Evolutionary conservation across 1,139 yeast species (phyloP).

Genomic region (Hyphopichia fennica): DNA sequence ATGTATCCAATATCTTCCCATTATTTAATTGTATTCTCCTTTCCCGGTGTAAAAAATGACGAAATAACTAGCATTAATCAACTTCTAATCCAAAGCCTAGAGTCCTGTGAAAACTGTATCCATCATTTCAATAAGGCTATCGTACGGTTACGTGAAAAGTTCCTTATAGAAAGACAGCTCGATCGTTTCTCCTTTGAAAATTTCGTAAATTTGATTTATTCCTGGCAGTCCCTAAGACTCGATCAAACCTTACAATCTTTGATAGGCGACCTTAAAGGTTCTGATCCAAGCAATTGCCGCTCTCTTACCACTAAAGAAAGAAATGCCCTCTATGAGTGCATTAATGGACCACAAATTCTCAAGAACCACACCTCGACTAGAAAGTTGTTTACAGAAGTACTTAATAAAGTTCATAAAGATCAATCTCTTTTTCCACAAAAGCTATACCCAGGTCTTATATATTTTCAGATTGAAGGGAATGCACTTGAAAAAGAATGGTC

Average conservation of each 20-base stretch:
- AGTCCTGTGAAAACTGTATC: slow-evolving; percentile 53
- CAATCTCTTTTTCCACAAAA: slow-evolving; percentile 9
- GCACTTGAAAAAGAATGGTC: slow-evolving; percentile 50
- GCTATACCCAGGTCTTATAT: slow-evolving; percentile 51
- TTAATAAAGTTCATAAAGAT: slow-evolving; percentile 7
- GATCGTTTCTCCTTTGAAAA: slow-evolving; percentile 47
- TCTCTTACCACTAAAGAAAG: slow-evolving; percentile 1
- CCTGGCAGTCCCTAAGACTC: slow-evolving; percentile 47
- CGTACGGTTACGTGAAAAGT: slow-evolving; percentile 49
- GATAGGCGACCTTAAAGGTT: background rate
- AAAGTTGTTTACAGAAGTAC: slow-evolving; percentile 21
- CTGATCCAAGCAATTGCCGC: too few species aligned
- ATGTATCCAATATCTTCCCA: slow-evolving; percentile 52
- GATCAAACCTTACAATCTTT: slow-evolving; percentile 14
- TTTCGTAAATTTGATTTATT: slow-evolving; percentile 49
- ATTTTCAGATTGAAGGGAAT: slow-evolving; percentile 54
- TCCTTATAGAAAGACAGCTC: slow-evolving; percentile 51
- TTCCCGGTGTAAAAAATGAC: slow-evolving; percentile 39
- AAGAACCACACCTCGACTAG: slow-evolving; percentile 34
- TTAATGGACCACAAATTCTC: slow-evolving; percentile 51
- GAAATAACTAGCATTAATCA: slow-evolving; percentile 45
- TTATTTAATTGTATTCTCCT: slow-evolving; percentile 58
- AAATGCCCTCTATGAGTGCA: slow-evolving; percentile 42
- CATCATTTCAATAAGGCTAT: slow-evolving; percentile 52
- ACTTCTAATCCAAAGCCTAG: slow-evolving; percentile 36